Percentiles rank a stretch among this genome's conserved stretches.
Evolutionary conservation across 768 basidiomycete genomes (phyloP).

Genomic region (Fomitopsis pulvina): DNA sequence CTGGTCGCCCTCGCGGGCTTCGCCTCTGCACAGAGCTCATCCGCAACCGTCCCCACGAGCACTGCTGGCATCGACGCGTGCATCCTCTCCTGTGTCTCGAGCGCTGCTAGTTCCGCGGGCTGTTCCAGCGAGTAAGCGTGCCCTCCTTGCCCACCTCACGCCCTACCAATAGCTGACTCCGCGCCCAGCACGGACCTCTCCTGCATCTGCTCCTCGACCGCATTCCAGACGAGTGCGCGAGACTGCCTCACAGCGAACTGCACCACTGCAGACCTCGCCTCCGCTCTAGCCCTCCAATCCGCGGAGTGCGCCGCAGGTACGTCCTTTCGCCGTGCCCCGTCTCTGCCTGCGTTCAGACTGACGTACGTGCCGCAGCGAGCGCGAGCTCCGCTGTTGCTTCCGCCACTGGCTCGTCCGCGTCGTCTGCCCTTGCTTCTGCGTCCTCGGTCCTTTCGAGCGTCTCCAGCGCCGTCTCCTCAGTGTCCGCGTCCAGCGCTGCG

Average conservation of each 20-base stretch:
- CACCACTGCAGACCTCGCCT: conserved; percentile 20
- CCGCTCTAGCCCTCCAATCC: conserved; percentile 27
- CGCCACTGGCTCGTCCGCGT: neutral
- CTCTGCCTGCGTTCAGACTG: neutral
- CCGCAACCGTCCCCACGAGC: conserved; percentile 2
- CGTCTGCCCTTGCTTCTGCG: conserved; percentile 3
- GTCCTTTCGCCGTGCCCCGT: conserved; percentile 1
- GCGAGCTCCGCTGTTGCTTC: conserved; percentile 1
- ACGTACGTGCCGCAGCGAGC: conserved; percentile 3
- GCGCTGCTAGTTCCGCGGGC: neutral
- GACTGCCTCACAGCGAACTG: conserved; percentile 31
- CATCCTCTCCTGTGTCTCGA: conserved; percentile 3
- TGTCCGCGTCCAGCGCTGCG: neutral
- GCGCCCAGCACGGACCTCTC: conserved; percentile 6
- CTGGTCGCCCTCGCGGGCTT: conserved; percentile 3
- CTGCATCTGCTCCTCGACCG: conserved; percentile 32
- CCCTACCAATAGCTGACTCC: neutral
- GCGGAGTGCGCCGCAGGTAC: conserved; percentile 26
- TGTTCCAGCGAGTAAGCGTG: neutral
- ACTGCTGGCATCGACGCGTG: conserved; percentile 3
- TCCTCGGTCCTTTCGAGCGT: conserved; percentile 1
- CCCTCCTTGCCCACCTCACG: neutral
- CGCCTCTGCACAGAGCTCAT: conserved; percentile 1
- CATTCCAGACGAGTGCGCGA: conserved; percentile 29
- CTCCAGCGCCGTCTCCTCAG: conserved; percentile 3